Percentiles rank a stretch among this genome's conserved stretches.
Conservation (phyloP, 352 stramenopile species). For the Pythium utonaiense region DNA sequence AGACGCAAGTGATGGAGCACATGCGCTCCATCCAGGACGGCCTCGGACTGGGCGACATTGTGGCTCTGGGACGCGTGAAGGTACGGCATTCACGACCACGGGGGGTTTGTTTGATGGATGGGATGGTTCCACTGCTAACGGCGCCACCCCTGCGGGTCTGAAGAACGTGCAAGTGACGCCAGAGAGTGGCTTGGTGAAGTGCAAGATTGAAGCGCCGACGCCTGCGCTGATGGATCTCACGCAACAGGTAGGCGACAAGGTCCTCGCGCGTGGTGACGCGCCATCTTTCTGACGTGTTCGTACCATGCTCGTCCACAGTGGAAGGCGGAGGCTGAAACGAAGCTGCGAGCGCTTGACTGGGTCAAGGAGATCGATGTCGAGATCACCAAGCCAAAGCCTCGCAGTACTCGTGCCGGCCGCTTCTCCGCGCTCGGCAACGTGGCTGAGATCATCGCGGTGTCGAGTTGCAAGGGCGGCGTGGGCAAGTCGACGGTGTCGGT, state of each 20-base stretch:
- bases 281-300: slow-evolving; percentile 3
- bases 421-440: slow-evolving; percentile 82
- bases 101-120: too few relatives aligned
- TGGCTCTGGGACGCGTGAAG: slow-evolving; percentile 76
- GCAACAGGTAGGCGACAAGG: slow-evolving; percentile 36
- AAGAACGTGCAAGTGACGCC: slow-evolving; percentile 54
- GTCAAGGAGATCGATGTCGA: slow-evolving; percentile 67
- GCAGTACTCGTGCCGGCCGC: slow-evolving; percentile 60
- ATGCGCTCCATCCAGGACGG: slow-evolving; percentile 67
- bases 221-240: slow-evolving; percentile 66
- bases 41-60: slow-evolving; percentile 69
- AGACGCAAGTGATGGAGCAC: slow-evolving; percentile 74
- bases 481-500: slow-evolving; percentile 99
- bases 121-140: too few relatives aligned
- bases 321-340: slow-evolving; percentile 48
- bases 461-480: slow-evolving; percentile 96
- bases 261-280: too few relatives aligned
- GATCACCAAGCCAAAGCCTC: slow-evolving; percentile 52
- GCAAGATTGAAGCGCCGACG: slow-evolving; percentile 68
- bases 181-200: slow-evolving; percentile 48
- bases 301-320: slow-evolving; percentile 39
- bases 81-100: too few relatives aligned
- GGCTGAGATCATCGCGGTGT: slow-evolving; percentile 87
- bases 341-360: slow-evolving; percentile 65
- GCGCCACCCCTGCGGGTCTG: neutral